Evolutionary conservation across 2,329 filamentous ascomycete genomes (phyloP).

Genomic region (Gyromitra esculenta): DNA sequence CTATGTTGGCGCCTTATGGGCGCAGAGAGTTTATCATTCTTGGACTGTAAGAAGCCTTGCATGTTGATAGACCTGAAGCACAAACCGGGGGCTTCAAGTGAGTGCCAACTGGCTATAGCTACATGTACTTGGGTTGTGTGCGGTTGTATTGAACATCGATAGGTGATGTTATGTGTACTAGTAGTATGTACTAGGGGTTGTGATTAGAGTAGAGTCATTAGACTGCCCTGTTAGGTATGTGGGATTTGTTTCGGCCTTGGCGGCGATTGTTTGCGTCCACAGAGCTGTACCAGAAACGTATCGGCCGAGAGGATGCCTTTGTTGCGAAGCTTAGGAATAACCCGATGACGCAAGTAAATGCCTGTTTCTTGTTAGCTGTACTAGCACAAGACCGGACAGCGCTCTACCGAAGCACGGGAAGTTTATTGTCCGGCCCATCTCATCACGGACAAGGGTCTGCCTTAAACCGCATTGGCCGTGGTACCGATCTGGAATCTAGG

Average conservation of each 20-base stretch:
- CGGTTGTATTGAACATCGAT: too few relatives aligned
- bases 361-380: neutral
- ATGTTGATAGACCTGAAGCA: too few relatives aligned
- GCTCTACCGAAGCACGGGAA: slow-evolving; percentile 15
- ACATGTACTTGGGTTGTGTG: too few relatives aligned
- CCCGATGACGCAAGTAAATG: slow-evolving; percentile 17
- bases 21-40: neutral
- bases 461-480: slow-evolving; percentile 11
- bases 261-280: neutral
- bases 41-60: too few relatives aligned
- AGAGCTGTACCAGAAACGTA: neutral
- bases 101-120: too few relatives aligned
- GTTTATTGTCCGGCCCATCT: slow-evolving; percentile 28
- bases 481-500: slow-evolving; percentile 16
- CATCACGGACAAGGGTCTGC: slow-evolving; percentile 17
- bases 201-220: too few relatives aligned
- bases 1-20: neutral
- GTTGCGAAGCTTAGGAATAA: slow-evolving; percentile 3
- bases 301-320: slow-evolving; percentile 23
- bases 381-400: neutral
- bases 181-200: too few relatives aligned
- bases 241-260: neutral
- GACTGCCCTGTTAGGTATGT: neutral
- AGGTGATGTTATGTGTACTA: too few relatives aligned
- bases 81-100: too few relatives aligned